Evolutionary conservation across 1,139 yeast species (phyloP).

Genomic region (Geotrichum macrosporum): DNA sequence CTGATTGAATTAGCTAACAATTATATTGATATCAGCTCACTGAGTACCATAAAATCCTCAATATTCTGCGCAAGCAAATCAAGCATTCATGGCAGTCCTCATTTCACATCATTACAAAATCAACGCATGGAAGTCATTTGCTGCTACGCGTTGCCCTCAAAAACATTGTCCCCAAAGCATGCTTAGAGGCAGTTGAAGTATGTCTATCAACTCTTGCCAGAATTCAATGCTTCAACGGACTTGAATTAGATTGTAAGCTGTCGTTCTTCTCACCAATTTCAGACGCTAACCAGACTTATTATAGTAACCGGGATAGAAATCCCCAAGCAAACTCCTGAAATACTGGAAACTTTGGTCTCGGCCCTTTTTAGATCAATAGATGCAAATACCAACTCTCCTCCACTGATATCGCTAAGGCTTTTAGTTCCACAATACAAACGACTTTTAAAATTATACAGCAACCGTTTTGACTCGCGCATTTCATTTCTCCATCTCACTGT

Average conservation of each 20-base stretch:
- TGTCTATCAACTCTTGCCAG: not conserved
- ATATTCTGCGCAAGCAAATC: not conserved
- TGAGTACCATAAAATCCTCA: not conserved
- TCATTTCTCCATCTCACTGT: not conserved
- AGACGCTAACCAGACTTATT: too few species aligned
- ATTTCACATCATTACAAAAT: not conserved
- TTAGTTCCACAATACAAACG: constrained; percentile 7
- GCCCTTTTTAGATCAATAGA: not conserved
- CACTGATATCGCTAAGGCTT: constrained; percentile 2
- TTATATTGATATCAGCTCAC: not conserved
- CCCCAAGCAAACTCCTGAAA: constrained; percentile 1
- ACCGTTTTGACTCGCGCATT: constrained; percentile 4
- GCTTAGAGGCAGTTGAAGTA: not conserved
- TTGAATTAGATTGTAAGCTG: constrained; percentile 15
- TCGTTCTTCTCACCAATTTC: not conserved
- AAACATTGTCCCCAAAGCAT: not conserved
- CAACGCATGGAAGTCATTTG: not conserved
- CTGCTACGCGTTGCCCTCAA: constrained; percentile 3
- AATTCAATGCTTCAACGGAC: constrained; percentile 11
- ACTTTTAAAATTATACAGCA: constrained; percentile 1
- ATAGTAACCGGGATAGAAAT: constrained; percentile 6
- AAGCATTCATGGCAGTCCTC: constrained; percentile 10
- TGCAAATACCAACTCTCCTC: not conserved
- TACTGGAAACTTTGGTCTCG: not conserved
- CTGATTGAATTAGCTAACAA: not conserved